Conservation (phyloP, 192 early-diverging fungal species). For the Backusella circina region DNA sequence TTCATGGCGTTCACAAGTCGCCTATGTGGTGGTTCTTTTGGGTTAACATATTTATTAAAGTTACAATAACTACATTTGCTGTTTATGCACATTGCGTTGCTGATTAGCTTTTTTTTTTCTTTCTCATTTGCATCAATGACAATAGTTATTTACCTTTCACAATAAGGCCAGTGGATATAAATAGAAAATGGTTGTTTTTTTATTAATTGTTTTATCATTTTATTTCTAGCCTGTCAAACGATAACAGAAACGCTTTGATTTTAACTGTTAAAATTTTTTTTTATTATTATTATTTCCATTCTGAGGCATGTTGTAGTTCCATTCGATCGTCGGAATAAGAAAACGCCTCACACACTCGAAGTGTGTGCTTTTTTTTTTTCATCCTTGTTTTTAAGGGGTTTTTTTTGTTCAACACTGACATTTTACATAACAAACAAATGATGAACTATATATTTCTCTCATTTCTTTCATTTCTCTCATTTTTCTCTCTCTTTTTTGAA, state of each 20-base stretch:
- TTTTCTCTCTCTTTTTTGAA: not conserved
- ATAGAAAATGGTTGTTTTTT: constrained; percentile 29
- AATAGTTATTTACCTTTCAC: constrained; percentile 36
- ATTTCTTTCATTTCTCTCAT: not conserved
- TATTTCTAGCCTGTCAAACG: not conserved
- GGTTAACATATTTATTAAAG: constrained; percentile 56
- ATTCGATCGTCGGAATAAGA: not conserved
- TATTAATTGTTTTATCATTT: not conserved
- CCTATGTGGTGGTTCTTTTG: constrained; percentile 36
- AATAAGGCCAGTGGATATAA: constrained; percentile 60
- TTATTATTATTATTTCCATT: not conserved
- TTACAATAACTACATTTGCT: constrained; percentile 59
- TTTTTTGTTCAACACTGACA: constrained; percentile 3
- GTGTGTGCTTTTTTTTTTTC: not conserved
- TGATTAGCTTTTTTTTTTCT: not conserved
- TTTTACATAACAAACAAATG: not conserved
- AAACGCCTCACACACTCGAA: not conserved
- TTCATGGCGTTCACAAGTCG: constrained; percentile 38
- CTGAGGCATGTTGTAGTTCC: not conserved
- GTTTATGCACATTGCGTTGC: not conserved
- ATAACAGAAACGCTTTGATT: not conserved
- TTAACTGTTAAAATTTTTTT: not conserved
- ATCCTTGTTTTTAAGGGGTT: not conserved
- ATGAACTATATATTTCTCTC: not conserved
- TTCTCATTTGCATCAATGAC: not conserved